Evolutionary conservation across 192 early-diverging fungal genomes (phyloP), one percentile per base, ranked within the genome.

Genomic region (Coemansia javaensis): DNA sequence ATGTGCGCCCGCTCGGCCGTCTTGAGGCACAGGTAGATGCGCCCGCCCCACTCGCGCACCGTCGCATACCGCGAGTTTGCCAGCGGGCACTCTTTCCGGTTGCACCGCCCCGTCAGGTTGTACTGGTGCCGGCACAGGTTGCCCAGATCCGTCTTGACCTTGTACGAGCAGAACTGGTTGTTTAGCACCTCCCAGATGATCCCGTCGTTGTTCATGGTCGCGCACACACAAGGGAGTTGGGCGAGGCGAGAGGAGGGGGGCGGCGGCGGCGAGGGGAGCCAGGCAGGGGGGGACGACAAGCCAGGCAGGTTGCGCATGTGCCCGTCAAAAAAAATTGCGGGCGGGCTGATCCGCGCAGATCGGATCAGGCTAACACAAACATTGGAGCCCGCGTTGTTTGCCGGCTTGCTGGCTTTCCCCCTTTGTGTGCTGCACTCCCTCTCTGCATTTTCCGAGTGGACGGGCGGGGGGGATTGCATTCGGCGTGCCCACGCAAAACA

Each of bases 111-210:
- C 2, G 94, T 93, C 6, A 97, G 87, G 72, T 97, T 98, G 77
- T 92, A 90, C 50, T 90, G 87, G 65, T 96, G 94, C 52, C 93
- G 83, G 77, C 95, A 98, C 47, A 98, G 94, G 66, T 84, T 92
- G 44, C 86, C 86, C 32, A 83, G 83, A 44, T 78, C 72, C 15
- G 94, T 93, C 86, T 93, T 93, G 79, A 95, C 85, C 88, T 97
- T 98, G 82, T 85, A 98, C 13, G 93, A 94, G 58, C 95, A 98
- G 64, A 98, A 98, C 63, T 94, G 85, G 78, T 90, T 84, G 64
- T 90, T 93, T 42, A 98, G 91, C 39, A 92, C 88, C 56, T 90
- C 83, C 95, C 95, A 98, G 54, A 98, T 87, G 32, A 97, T 77
- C 56, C 91, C 81, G 79, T 88, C 86, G 61, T 77, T 69, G 43